Evolutionary conservation across 768 basidiomycete genomes (phyloP).

Genomic region (Saitozyma podzolica): DNA sequence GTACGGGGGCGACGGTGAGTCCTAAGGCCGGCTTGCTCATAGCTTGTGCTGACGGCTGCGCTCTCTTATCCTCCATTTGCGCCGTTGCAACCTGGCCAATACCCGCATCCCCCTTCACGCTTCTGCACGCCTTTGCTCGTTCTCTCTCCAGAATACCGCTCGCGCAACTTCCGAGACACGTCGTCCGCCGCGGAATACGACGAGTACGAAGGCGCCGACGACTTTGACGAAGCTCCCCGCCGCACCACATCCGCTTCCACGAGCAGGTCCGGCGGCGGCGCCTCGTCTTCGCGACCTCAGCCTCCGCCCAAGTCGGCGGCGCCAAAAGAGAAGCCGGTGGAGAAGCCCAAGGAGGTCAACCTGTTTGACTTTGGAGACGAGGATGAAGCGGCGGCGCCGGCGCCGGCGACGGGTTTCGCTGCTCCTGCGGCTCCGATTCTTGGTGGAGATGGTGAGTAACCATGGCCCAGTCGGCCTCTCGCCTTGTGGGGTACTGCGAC

Average conservation of each 20-base stretch:
- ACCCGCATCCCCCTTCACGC: no score
- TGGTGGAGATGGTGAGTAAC: slow-evolving; percentile 44
- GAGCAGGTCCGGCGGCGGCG: slow-evolving; percentile 10
- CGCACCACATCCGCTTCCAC: slow-evolving; percentile 23
- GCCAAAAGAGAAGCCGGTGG: slow-evolving; percentile 50
- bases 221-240: slow-evolving; percentile 66
- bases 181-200: slow-evolving; percentile 61
- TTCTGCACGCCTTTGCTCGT: no score
- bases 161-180: no score
- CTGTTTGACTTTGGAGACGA: slow-evolving; percentile 79
- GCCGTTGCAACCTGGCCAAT: no score
- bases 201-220: slow-evolving; percentile 91
- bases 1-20: slow-evolving; percentile 43
- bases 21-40: neutral
- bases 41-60: neutral
- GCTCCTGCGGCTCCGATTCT: slow-evolving; percentile 14
- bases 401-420: slow-evolving; percentile 49
- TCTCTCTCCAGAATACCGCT: no score
- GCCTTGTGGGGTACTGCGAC: neutral
- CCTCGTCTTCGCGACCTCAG: slow-evolving; percentile 8
- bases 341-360: slow-evolving; percentile 64
- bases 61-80: no score
- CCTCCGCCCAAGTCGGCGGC: slow-evolving; percentile 33
- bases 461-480: neutral
- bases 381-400: slow-evolving; percentile 53